These are phyloP conservation scores for Yarrowia sp. DNA, from an alignment of 805 yeast species.

Conservation along the genomic window DNA sequence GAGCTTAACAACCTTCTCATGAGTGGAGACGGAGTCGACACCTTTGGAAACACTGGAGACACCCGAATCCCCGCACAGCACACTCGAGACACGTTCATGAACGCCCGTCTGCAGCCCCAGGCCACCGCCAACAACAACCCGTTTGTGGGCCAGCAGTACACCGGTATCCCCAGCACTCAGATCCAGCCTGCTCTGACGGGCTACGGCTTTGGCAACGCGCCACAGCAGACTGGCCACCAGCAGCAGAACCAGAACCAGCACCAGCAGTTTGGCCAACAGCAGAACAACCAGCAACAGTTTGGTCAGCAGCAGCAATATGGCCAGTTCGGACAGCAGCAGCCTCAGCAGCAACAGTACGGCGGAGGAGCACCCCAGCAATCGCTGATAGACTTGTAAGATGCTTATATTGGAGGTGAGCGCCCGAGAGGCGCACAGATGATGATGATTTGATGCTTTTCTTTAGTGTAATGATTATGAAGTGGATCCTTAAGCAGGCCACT, in stretches of 20 bases:
- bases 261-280: constrained; percentile 28
- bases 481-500: constrained; percentile 4
- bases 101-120: constrained; percentile 57
- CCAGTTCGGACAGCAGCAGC: constrained; percentile 29
- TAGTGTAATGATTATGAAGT: constrained; percentile 26
- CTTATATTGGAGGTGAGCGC: background rate
- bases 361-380: constrained; percentile 24
- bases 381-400: constrained; percentile 25
- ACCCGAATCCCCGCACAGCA: constrained; percentile 89
- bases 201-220: constrained; percentile 87
- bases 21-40: constrained; percentile 87
- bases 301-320: constrained; percentile 26
- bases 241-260: background rate
- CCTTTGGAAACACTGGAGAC: constrained; percentile 86
- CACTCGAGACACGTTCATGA: constrained; percentile 77
- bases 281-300: constrained; percentile 30
- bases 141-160: constrained; percentile 64
- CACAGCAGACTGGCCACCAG: constrained; percentile 34
- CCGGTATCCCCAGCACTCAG: constrained; percentile 62
- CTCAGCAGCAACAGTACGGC: constrained; percentile 24
- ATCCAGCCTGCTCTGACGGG: constrained; percentile 87
- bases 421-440: background rate
- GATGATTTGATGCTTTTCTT: constrained; percentile 24
- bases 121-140: constrained; percentile 48
- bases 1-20: constrained; percentile 78